A percentile compares a stretch with the other conserved stretches of the same genome.
These are phyloP conservation scores for Bryoerythrophyllum caledonicum DNA, from an alignment of 225 moss, liverwort and hornwort genomes.

Conservation along the genomic window DNA sequence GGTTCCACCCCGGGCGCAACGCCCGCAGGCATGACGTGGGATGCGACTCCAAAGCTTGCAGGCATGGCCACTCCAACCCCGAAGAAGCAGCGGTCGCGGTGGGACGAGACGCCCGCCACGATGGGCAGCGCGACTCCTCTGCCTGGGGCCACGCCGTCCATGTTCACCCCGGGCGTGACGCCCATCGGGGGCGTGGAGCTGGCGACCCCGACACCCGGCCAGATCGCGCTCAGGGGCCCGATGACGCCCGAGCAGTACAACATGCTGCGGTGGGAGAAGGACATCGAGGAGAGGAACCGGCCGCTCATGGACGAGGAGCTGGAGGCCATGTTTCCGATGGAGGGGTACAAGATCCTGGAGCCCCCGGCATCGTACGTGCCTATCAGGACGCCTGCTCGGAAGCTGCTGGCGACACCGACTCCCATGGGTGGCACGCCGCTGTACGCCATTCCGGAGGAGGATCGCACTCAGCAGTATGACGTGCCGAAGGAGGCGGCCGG, in stretches of 20 bases:
- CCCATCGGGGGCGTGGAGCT: conserved; percentile 96
- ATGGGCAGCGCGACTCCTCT: conserved; percentile 98
- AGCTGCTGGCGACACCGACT: conserved; percentile 96
- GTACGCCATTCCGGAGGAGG: conserved; percentile 96
- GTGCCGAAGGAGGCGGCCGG: conserved; percentile 98
- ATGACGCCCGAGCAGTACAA: conserved; percentile 99
- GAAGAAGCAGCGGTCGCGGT: conserved; percentile 98
- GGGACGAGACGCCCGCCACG: conserved; percentile 98
- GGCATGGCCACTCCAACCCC: conserved; percentile 97
- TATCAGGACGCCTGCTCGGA: conserved; percentile 96
- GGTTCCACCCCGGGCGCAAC: conserved; percentile 91
- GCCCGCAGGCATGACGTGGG: conserved; percentile 99
- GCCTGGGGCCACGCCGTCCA: conserved; percentile 89
- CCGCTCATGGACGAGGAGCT: conserved; percentile 92
- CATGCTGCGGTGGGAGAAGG: conserved; percentile 99
- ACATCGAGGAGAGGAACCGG: conserved; percentile 96
- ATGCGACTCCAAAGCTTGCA: conserved; percentile 92
- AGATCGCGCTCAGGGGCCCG: conserved; percentile 92
- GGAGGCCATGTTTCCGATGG: conserved; percentile 99
- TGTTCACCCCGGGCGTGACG: conserved; percentile 95
- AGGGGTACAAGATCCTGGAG: conserved; percentile 90
- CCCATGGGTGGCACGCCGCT: conserved; percentile 96
- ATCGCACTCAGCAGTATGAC: conserved; percentile 90
- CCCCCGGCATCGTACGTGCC: conserved; percentile 96
- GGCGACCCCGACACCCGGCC: conserved; percentile 97